Evolutionary conservation across 1,284 basidiomycete genomes (phyloP).

Genomic region (Amylostereum chailletii): DNA sequence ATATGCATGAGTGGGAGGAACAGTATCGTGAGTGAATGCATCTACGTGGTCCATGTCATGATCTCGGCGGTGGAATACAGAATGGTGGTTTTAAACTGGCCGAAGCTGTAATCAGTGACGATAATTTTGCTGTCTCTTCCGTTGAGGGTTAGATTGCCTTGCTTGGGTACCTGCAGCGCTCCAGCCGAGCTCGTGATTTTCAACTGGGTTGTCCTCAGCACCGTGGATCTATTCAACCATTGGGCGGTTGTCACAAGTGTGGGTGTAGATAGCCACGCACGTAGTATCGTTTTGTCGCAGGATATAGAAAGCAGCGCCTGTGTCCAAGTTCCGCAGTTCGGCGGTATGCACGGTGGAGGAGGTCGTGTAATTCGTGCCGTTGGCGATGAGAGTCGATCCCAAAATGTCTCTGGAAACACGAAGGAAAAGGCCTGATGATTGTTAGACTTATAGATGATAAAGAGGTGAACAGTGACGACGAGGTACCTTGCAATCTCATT

Average conservation of each 20-base stretch:
- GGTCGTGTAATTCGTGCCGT: conserved; percentile 38
- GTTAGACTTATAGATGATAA: background rate
- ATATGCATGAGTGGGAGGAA: background rate
- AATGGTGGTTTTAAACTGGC: conserved; percentile 23
- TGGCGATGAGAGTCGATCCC: conserved; percentile 29
- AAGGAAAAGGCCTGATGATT: conserved; percentile 32
- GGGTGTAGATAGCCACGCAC: conserved; percentile 19
- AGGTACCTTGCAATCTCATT: conserved; percentile 39
- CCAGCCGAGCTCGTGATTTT: conserved; percentile 35
- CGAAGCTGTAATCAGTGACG: conserved; percentile 40
- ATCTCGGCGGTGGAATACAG: conserved; percentile 42
- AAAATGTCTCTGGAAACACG: conserved; percentile 38
- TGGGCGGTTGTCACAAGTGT: background rate
- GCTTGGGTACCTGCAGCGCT: conserved; percentile 27
- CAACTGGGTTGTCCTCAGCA: conserved; percentile 28
- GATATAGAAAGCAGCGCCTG: conserved; percentile 41
- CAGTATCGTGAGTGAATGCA: conserved; percentile 9
- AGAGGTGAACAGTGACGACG: conserved; percentile 11
- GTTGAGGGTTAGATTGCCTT: conserved; percentile 30
- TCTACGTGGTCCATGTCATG: conserved; percentile 38
- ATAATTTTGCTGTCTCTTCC: conserved; percentile 42
- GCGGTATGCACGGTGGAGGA: conserved; percentile 36
- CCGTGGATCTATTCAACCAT: conserved; percentile 25
- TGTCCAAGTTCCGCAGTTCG: conserved; percentile 36
- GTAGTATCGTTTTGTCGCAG: conserved; percentile 36